Conservation (phyloP, 805 yeast species). For the Barnettozyma sp. region DNA sequence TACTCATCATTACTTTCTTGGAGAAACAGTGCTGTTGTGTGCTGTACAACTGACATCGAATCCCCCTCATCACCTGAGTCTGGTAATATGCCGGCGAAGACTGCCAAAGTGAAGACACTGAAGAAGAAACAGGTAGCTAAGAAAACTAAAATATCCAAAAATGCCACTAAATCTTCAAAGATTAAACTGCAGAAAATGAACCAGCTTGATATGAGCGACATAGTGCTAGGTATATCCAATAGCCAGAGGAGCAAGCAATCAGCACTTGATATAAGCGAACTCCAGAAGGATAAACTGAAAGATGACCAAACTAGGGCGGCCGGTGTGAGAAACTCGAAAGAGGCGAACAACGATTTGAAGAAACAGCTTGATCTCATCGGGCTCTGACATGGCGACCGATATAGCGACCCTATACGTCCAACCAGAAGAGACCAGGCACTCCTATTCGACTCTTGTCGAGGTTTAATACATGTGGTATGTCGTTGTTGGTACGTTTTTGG, state of each 20-base stretch:
- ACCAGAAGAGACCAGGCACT: too few species aligned
- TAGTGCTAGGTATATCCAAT: slow-evolving; percentile 5
- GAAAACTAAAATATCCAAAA: slow-evolving; percentile 10
- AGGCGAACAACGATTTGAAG: slow-evolving; percentile 24
- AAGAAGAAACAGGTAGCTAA: slow-evolving; percentile 15
- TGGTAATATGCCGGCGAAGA: slow-evolving; percentile 13
- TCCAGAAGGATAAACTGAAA: slow-evolving; percentile 22
- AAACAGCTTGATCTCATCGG: slow-evolving; percentile 25
- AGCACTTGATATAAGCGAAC: slow-evolving; percentile 13
- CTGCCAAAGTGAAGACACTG: not conserved
- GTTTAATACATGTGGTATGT: not conserved
- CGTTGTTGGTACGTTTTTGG: not conserved
- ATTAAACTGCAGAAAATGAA: slow-evolving; percentile 11
- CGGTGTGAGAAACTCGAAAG: slow-evolving; percentile 19
- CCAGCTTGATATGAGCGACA: slow-evolving; percentile 9
- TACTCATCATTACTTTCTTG: too few species aligned
- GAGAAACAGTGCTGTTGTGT: too few species aligned
- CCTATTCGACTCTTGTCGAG: not conserved
- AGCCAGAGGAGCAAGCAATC: slow-evolving; percentile 1
- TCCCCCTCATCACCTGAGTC: too few species aligned
- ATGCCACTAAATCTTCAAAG: slow-evolving; percentile 6
- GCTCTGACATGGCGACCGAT: not conserved
- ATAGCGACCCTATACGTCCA: not conserved
- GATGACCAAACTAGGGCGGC: slow-evolving; percentile 23
- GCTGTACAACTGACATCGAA: too few species aligned